Evolutionary conservation across 2,329 filamentous ascomycete genomes (phyloP), one percentile per base, ranked within the genome.

Genomic region (Geosmithia morbida): DNA sequence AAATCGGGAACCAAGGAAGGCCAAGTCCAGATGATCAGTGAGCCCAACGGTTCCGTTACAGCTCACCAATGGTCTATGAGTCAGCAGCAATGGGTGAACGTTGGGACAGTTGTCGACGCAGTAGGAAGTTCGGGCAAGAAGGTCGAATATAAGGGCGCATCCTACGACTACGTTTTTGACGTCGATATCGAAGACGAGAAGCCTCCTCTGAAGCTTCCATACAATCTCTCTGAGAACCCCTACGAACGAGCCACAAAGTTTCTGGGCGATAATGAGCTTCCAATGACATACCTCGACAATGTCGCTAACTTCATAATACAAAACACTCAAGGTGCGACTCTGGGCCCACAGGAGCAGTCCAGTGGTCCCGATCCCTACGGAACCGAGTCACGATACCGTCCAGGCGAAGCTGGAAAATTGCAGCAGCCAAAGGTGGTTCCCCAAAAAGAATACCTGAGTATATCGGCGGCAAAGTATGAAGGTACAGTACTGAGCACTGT

Each of bases 81-180:
- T 52, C 72, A 82, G 51, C 72, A 79, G 46, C 72, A 88, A 60
- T 96, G 89, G 89, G 71, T 87, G 49, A 84, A 83, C 51, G 84
- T 97, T 8, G 92, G 92, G n/a, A 94, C 88, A 0, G 89, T 98
- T 1, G 92, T 97, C 11, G 87, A 94, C 55, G 79, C 87, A 3
- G 85, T 84, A 5, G 87, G 84, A 39, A 94, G 87, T 59, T 87
- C 81, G 53, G 85, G 87, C 11, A 79, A 79, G 49, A 88, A 89
- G 65, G 78, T 79, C 7, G 74, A 81, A 49, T 83, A 90, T 59
- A 71, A 85, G 1, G 90, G 90, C 30, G 79, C 94, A 59, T 85
- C 90, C 51, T 98, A 94, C 61, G 92, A 98, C 60, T 96, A 84
- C 57, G 89, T 98, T 8, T 97, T 97, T 55, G 89, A 96, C 58